A percentile compares a stretch with the other conserved stretches of the same genome.
Conservation (phyloP, 305 asterid genomes). For the Fraxinus platypoda region DNA sequence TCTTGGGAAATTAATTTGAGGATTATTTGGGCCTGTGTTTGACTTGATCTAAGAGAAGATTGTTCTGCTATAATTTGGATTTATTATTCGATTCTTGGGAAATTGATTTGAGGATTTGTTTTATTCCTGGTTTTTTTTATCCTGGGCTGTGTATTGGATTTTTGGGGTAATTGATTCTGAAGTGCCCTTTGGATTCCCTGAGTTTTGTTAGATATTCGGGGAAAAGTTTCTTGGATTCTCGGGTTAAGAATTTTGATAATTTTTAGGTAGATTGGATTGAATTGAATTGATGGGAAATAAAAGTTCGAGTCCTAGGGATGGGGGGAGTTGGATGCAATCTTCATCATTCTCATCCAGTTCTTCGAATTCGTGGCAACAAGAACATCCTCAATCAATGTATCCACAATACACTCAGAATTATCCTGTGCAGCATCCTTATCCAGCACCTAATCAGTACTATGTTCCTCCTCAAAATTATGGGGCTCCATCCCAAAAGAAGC, state of each 20-base stretch:
- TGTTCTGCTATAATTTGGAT: background rate
- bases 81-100: background rate
- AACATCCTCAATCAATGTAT: constrained; percentile 40
- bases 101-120: constrained; percentile 12
- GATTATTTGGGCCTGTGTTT: background rate
- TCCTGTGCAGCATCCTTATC: constrained; percentile 42
- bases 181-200: background rate
- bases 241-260: background rate
- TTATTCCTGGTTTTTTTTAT: constrained; percentile 7
- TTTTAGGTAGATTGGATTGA: background rate
- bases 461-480: constrained; percentile 38
- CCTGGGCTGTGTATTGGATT: background rate
- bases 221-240: constrained; percentile 18
- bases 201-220: background rate
- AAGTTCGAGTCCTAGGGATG: constrained; percentile 56
- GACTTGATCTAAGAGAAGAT: background rate
- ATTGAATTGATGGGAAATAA: constrained; percentile 70
- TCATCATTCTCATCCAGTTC: constrained; percentile 44
- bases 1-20: too few species aligned
- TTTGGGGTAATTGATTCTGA: background rate
- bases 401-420: constrained; percentile 52
- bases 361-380: constrained; percentile 49
- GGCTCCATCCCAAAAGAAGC: constrained; percentile 16
- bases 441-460: constrained; percentile 33
- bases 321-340: constrained; percentile 51